These are phyloP conservation scores for Acacia acuminata DNA, from an alignment of 306 rosid species.

Conservation along the genomic window DNA sequence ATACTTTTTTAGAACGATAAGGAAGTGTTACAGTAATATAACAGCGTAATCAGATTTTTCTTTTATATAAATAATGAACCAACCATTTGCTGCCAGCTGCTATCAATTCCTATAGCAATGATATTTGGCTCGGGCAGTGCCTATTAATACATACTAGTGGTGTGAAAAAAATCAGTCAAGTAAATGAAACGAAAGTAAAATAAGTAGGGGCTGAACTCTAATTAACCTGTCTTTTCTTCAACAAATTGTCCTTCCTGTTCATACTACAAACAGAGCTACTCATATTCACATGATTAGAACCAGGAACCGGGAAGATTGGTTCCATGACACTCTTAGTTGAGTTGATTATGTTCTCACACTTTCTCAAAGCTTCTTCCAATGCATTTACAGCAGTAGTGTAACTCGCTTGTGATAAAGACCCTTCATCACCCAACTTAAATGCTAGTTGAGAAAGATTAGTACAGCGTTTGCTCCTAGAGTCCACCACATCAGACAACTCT, in stretches of 20 bases:
- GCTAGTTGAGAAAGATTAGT: slow-evolving; percentile 59
- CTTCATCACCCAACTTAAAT: slow-evolving; percentile 60
- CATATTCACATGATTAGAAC: slow-evolving; percentile 21
- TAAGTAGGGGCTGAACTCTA: neutral
- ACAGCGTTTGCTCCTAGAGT: slow-evolving; percentile 53
- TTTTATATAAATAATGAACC: neutral
- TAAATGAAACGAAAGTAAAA: neutral
- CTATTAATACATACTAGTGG: slow-evolving; percentile 34
- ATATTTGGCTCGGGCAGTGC: slow-evolving; percentile 55
- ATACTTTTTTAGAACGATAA: neutral
- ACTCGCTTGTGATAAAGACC: slow-evolving; percentile 65
- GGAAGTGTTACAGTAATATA: neutral
- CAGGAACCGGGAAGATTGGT: slow-evolving; percentile 43
- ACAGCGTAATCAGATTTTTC: neutral
- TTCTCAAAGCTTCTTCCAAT: slow-evolving; percentile 63
- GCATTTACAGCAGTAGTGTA: slow-evolving; percentile 55
- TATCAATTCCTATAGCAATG: slow-evolving; percentile 55
- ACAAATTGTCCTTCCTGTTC: slow-evolving; percentile 49
- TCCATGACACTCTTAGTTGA: slow-evolving; percentile 51
- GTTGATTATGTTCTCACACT: slow-evolving; percentile 47
- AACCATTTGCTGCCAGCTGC: slow-evolving; percentile 77
- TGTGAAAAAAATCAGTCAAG: neutral
- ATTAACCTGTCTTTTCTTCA: slow-evolving; percentile 67
- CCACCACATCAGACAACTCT: slow-evolving; percentile 39
- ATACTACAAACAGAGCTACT: slow-evolving; percentile 45